These are phyloP conservation scores for Dispira parvispora DNA, from an alignment of 192 early-diverging fungal species.

Conservation along the genomic window DNA sequence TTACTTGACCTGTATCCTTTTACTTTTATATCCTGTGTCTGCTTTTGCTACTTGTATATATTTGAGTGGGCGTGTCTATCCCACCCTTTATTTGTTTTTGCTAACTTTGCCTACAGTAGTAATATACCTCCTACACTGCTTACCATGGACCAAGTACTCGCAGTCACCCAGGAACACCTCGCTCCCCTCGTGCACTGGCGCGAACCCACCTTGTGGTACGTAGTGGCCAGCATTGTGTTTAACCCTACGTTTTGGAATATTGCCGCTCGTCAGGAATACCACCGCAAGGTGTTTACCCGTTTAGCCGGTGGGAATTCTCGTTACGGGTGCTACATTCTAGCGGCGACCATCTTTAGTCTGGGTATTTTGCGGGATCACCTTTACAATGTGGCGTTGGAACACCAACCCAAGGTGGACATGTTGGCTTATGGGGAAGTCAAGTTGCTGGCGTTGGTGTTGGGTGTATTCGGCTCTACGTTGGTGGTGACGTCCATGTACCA, in stretches of 20 bases:
- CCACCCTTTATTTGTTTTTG: too few relatives aligned
- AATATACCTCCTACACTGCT: too few relatives aligned
- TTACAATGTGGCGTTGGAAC: slow-evolving; percentile 39
- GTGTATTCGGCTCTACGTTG: slow-evolving; percentile 47
- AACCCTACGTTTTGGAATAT: slow-evolving; percentile 86
- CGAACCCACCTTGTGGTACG: slow-evolving; percentile 46
- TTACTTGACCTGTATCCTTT: too few relatives aligned
- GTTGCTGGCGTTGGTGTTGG: slow-evolving; percentile 27
- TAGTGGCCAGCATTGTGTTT: slow-evolving; percentile 59
- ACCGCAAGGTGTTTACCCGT: slow-evolving; percentile 45
- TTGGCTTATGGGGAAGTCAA: slow-evolving; percentile 32
- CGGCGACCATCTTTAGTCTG: slow-evolving; percentile 59
- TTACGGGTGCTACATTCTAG: slow-evolving; percentile 66
- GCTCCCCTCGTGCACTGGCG: slow-evolving; percentile 34
- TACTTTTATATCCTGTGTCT: too few relatives aligned
- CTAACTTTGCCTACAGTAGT: too few relatives aligned
- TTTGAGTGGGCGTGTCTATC: too few relatives aligned
- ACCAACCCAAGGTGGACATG: slow-evolving; percentile 39
- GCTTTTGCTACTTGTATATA: too few relatives aligned
- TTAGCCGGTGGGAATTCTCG: slow-evolving; percentile 48
- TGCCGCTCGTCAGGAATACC: slow-evolving; percentile 69
- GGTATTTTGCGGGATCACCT: slow-evolving; percentile 69
- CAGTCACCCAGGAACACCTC: not conserved
- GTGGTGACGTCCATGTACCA: slow-evolving; percentile 72
- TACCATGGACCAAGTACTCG: not conserved